Evolutionary conservation across 2,329 filamentous ascomycete species (phyloP).

Genomic region (Neonectria punicea): DNA sequence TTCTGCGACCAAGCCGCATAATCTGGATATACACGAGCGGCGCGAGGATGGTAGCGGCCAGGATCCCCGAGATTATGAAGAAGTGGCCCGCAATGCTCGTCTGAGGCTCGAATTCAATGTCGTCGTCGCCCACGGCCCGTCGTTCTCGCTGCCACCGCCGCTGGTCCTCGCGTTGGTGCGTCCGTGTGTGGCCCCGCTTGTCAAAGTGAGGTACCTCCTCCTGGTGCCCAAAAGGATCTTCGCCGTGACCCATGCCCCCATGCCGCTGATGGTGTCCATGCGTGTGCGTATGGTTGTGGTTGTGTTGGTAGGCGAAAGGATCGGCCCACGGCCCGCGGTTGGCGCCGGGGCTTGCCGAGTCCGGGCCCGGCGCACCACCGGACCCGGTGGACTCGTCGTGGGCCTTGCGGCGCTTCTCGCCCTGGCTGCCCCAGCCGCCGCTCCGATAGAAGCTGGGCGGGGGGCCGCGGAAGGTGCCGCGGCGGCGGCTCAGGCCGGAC

Average conservation of each 20-base stretch:
- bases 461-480: conserved; percentile 82
- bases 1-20: conserved; percentile 47
- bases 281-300: neutral
- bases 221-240: conserved; percentile 57
- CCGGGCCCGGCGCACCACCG: conserved; percentile 17
- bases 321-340: conserved; percentile 39
- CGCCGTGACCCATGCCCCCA: conserved; percentile 69
- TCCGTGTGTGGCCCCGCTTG: conserved; percentile 74
- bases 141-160: conserved; percentile 50
- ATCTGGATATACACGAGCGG: conserved; percentile 56
- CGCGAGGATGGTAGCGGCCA: conserved; percentile 58
- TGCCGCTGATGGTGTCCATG: conserved; percentile 19
- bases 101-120: conserved; percentile 54
- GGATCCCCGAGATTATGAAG: conserved; percentile 59
- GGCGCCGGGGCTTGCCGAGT: neutral
- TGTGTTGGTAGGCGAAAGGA: conserved; percentile 28
- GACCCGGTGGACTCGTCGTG: conserved; percentile 55
- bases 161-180: conserved; percentile 73
- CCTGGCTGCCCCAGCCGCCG: conserved; percentile 79
- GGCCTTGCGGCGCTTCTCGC: conserved; percentile 66
- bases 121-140: conserved; percentile 53
- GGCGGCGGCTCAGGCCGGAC: conserved; percentile 80
- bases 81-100: conserved; percentile 58
- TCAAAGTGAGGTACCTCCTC: conserved; percentile 83
- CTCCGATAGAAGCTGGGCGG: conserved; percentile 89